phyloP scores from a whole-genome alignment of 2,329 filamentous ascomycete species.

The Talaromyces sp. region DNA sequence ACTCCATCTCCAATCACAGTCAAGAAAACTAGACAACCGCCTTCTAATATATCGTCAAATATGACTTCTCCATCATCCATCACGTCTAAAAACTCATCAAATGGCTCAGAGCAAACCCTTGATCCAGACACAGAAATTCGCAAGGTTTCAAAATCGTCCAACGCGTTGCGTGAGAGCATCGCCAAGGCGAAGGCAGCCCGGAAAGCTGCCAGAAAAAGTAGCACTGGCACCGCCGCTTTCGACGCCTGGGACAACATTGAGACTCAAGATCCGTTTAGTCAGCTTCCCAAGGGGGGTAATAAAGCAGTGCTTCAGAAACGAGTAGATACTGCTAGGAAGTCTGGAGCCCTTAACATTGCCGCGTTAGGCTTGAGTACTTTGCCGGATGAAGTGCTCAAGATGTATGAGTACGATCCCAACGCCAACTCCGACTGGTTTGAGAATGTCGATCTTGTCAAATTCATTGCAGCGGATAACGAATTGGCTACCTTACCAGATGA shows the following conservation, averaged over 20 bases:
- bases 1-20: constrained; percentile 39
- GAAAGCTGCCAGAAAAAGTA: constrained; percentile 48
- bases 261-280: constrained; percentile 53
- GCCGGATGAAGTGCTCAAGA: constrained; percentile 76
- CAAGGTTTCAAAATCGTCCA: constrained; percentile 66
- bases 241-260: constrained; percentile 50
- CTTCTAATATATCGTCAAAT: constrained; percentile 30
- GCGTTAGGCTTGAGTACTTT: constrained; percentile 76
- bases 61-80: constrained; percentile 32
- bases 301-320: constrained; percentile 70
- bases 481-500: constrained; percentile 68
- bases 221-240: constrained; percentile 21
- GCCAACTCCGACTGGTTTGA: constrained; percentile 77
- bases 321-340: constrained; percentile 67
- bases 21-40: constrained; percentile 37
- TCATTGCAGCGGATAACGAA: constrained; percentile 88
- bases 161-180: constrained; percentile 81
- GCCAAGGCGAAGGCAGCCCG: constrained; percentile 86
- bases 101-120: constrained; percentile 28
- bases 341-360: constrained; percentile 83
- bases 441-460: constrained; percentile 77
- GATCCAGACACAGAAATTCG: constrained; percentile 36
- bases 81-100: constrained; percentile 31
- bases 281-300: constrained; percentile 56
- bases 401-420: constrained; percentile 78